These are phyloP conservation scores for Pseudogymnoascus pannorum DNA, from an alignment of 2,329 filamentous ascomycete species.

Conservation along the genomic window DNA sequence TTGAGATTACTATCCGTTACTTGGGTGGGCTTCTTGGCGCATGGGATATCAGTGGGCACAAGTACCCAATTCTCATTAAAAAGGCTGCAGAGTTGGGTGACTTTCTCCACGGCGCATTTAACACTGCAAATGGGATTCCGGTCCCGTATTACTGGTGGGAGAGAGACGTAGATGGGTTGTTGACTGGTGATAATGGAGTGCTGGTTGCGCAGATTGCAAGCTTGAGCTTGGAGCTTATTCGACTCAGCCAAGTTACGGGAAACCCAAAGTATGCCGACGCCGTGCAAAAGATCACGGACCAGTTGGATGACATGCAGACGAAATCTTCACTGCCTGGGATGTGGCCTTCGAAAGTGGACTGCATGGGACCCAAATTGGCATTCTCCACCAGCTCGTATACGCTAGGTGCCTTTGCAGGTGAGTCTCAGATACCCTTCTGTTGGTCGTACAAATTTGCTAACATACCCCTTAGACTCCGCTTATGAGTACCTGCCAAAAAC, in stretches of 20 bases:
- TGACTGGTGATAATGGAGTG: conserved; percentile 11
- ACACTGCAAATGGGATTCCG: conserved; percentile 86
- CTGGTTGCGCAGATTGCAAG: conserved; percentile 10
- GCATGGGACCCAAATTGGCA: conserved; percentile 40
- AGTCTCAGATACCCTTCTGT: not conserved
- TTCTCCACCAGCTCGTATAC: conserved; percentile 26
- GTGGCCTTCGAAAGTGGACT: conserved; percentile 63
- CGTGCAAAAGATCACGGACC: conserved; percentile 63
- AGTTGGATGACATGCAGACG: conserved; percentile 62
- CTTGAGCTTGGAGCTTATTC: conserved; percentile 62
- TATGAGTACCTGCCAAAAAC: conserved; percentile 57
- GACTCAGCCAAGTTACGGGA: conserved; percentile 61
- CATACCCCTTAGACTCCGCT: conserved; percentile 37
- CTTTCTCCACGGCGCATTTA: conserved; percentile 61
- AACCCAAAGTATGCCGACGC: conserved; percentile 68
- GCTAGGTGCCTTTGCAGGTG: conserved; percentile 40
- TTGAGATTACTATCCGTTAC: conserved; percentile 21
- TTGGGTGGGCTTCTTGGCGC: conserved; percentile 18
- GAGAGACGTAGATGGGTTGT: conserved; percentile 27
- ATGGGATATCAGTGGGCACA: conserved; percentile 11
- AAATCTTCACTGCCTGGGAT: conserved; percentile 65
- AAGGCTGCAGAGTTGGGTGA: conserved; percentile 63
- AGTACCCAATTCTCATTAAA: conserved; percentile 39
- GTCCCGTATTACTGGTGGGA: conserved; percentile 70
- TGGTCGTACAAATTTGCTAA: conserved; percentile 14